Base-by-base conservation (phyloP, 148 eudicot genomes). In the Rhododendron griersonianum region DNA sequence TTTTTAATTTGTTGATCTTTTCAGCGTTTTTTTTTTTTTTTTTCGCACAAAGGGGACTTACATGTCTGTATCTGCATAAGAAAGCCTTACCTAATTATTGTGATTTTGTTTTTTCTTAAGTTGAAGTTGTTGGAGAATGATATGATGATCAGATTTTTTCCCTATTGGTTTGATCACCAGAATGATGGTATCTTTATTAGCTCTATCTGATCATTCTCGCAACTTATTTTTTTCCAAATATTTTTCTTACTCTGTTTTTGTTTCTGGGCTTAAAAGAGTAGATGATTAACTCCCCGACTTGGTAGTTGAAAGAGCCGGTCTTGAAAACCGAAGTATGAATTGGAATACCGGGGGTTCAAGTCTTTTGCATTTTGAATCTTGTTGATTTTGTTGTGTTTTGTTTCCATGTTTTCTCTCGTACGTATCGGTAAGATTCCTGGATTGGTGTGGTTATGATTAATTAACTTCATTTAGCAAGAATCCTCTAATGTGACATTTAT, bases 101-200 rank as follows among this genome's bases (percentile, higher is more conserved):
- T 67, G 16, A 2, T 71, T 13, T 71, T 11, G 7, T 71, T 28
- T 71, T 11, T 11, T 67, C 35, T 1, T 4, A 0, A 18, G 18
- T 55, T 53, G 7, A 67, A 67, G 11, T 23, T 23, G 73, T 25
- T 67, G 76, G 76, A 71, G 76, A 71, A 71, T 71, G 76, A 71
- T 11, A 33, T 71, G 76, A 71, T 5, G 76, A 71, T 71, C 2
- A 71, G 76, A 2, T 77, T 39, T 37, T 75, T 77, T 77, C 81
- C 81, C 81, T 79, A 79, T 45, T 79, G 53, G 65, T 78, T 78
- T 78, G 81, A 80, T 48, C 8, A 48, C 33, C 51, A 80, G 30
- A 6, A 80, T 30, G 33, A 25, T 69, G 75, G 75, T 69, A 28
- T 69, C 37, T 69, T 2, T 28, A 69, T 69, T 28, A 69, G 75